Percentiles rank a stretch among this genome's conserved stretches.
phyloP scores from a whole-genome alignment of 345 rosid genomes.

The Aquilaria malaccensis region DNA sequence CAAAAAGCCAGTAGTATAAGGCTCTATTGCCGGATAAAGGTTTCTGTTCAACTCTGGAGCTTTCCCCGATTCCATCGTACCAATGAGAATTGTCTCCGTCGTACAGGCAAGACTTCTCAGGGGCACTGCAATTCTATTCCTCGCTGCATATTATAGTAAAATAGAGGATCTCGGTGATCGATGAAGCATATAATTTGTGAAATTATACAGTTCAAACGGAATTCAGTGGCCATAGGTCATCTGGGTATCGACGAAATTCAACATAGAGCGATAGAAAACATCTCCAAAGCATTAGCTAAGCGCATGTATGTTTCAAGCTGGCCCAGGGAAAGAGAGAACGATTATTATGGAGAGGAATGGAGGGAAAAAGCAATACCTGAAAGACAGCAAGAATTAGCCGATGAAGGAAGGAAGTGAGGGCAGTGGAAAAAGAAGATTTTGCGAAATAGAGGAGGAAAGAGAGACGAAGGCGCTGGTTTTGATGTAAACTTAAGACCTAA shows the following conservation, averaged over 20 bases:
- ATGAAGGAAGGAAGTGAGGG: conserved; percentile 3
- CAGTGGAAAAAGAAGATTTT: background rate
- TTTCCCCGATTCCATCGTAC: conserved; percentile 34
- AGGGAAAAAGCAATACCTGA: conserved; percentile 16
- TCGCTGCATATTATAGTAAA: conserved; percentile 19
- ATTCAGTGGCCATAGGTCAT: no score
- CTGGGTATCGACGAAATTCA: no score
- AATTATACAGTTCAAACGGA: no score
- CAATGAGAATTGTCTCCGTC: conserved; percentile 26
- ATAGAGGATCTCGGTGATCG: no score
- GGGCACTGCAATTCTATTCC: conserved; percentile 16
- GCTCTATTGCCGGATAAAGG: conserved; percentile 63
- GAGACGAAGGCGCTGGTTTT: conserved; percentile 2
- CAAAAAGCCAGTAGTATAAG: conserved; percentile 54
- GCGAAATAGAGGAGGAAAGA: background rate
- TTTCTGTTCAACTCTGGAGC: conserved; percentile 28
- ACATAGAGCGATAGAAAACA: no score
- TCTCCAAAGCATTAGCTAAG: no score
- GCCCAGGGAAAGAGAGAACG: background rate
- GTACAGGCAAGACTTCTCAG: conserved; percentile 20
- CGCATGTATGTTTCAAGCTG: no score
- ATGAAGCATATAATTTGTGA: background rate
- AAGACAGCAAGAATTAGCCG: conserved; percentile 3
- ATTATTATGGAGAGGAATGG: background rate
- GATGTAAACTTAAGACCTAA: conserved; percentile 8